Conservation (phyloP, 108 stramenopile genomes). For the Aurantiochytrium sp. region DNA sequence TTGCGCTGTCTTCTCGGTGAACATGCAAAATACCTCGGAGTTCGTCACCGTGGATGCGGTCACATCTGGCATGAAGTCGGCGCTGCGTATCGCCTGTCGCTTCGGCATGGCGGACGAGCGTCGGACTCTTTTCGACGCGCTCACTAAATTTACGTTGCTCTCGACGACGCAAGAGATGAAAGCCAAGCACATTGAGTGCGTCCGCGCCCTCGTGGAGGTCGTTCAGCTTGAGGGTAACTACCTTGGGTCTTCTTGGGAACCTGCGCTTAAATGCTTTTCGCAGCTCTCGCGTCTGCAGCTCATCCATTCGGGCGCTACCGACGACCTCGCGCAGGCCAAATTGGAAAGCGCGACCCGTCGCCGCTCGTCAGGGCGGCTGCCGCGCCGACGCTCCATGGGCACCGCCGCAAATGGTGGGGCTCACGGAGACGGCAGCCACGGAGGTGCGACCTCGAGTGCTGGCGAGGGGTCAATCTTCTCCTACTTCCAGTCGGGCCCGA, state of each 20-base stretch:
- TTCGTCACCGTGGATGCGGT: slow-evolving; percentile 70
- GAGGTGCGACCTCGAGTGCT: not conserved
- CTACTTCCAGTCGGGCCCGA: not conserved
- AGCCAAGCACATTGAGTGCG: slow-evolving; percentile 74
- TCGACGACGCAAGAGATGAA: slow-evolving; percentile 65
- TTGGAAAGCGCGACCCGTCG: slow-evolving; percentile 28
- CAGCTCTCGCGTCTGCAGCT: slow-evolving; percentile 71
- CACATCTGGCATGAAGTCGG: slow-evolving; percentile 70
- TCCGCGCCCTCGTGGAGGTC: slow-evolving; percentile 70
- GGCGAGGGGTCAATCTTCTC: not conserved
- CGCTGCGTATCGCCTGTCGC: slow-evolving; percentile 71
- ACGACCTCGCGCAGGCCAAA: not conserved
- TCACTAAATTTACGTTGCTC: slow-evolving; percentile 73
- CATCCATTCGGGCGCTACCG: slow-evolving; percentile 35
- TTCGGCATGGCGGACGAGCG: slow-evolving; percentile 74
- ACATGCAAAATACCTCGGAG: slow-evolving; percentile 72
- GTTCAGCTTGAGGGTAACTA: slow-evolving; percentile 78
- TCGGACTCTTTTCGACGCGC: slow-evolving; percentile 75
- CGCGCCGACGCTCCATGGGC: not conserved
- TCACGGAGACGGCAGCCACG: not conserved
- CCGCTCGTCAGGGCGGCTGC: not conserved
- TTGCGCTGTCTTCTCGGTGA: slow-evolving; percentile 82
- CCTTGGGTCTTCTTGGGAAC: slow-evolving; percentile 79
- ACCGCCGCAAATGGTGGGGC: not conserved
- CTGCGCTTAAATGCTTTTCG: slow-evolving; percentile 73